phyloP scores from a whole-genome alignment of 805 yeast genomes.

The Alloascoidea africana region DNA sequence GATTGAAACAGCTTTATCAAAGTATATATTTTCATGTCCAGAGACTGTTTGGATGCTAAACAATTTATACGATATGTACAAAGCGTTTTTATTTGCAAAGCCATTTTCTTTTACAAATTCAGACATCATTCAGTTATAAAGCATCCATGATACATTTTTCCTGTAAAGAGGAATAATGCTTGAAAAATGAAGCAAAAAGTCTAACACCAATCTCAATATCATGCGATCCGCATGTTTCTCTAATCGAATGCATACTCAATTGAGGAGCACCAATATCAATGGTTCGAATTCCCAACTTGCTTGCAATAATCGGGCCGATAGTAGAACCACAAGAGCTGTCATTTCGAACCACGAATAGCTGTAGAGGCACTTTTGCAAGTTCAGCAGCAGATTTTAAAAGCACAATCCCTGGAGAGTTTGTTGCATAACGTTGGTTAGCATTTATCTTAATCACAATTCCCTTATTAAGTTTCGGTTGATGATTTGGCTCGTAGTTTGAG shows the following conservation, averaged over 20 bases:
- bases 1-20: too few relatives aligned
- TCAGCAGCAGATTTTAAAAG: slow-evolving; percentile 61
- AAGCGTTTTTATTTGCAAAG: too few relatives aligned
- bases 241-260: slow-evolving; percentile 82
- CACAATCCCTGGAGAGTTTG: slow-evolving; percentile 83
- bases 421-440: slow-evolving; percentile 91
- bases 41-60: too few relatives aligned
- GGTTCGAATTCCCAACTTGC: slow-evolving; percentile 76
- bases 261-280: slow-evolving; percentile 88
- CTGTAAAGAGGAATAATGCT: slow-evolving; percentile 17
- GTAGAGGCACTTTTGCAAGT: slow-evolving; percentile 61
- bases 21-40: too few relatives aligned
- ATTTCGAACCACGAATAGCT: slow-evolving; percentile 83
- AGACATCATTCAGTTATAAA: too few relatives aligned
- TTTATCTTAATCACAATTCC: slow-evolving; percentile 92
- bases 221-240: slow-evolving; percentile 77
- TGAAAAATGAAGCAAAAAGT: slow-evolving; percentile 51
- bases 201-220: slow-evolving; percentile 52
- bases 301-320: slow-evolving; percentile 86
- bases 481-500: slow-evolving; percentile 58
- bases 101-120: too few relatives aligned
- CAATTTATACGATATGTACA: too few relatives aligned
- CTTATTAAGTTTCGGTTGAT: slow-evolving; percentile 65
- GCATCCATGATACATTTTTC: not conserved
- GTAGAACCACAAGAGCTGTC: slow-evolving; percentile 94